Base-by-base conservation (phyloP, 2,329 filamentous ascomycete genomes). In the Sarocladium oryzae region DNA sequence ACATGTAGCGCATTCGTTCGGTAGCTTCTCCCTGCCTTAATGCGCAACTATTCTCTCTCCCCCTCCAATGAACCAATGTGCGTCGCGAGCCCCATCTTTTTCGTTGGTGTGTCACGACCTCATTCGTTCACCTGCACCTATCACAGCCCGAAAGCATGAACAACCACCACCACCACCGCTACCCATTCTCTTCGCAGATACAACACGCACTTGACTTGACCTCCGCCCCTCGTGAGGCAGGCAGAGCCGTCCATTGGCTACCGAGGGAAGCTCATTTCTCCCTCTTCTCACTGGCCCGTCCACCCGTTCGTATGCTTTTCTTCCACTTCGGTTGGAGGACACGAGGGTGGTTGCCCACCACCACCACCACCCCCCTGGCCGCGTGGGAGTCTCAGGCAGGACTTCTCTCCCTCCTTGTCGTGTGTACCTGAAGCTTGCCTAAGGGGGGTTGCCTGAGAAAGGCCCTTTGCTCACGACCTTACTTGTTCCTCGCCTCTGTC, bases 221-320 rank as follows among this genome's bases (percentile, higher is more conserved):
- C n/a, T n/a, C n/a, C n/a, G n/a, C n/a, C 26, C 43, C 43, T 16
- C 43, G 43, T 48, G 43, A 48, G 43, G 43, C 43, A 48, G 24
- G 33, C 28, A 48, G 24, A 15, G 6, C n/a, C 15, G n/a, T 48
- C 20, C 4, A 48, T 48, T 48, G 43, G 43, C 28, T 33, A 33
- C 16, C 43, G 10, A 21, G 9, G 13, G 21, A 32, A 16, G 43
- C n/a, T n/a, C 43, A 48, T 48, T 48, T 48, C 43, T 33, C 15
- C 28, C 28, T 3, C 20, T 3, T 33, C 21, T 33, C 18, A 48
- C 43, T 48, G 43, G 43, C 15, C 21, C 21, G 10, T 10, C 11
- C 15, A 13, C 13, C 9, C 11, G 43, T 4, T 21, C 28, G 26
- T 33, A 7, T 48, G 24, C n/a, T n/a, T 33, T 48, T 33, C 11